Conservation (phyloP, 768 basidiomycete genomes). For the Boletus tomentosulus region DNA sequence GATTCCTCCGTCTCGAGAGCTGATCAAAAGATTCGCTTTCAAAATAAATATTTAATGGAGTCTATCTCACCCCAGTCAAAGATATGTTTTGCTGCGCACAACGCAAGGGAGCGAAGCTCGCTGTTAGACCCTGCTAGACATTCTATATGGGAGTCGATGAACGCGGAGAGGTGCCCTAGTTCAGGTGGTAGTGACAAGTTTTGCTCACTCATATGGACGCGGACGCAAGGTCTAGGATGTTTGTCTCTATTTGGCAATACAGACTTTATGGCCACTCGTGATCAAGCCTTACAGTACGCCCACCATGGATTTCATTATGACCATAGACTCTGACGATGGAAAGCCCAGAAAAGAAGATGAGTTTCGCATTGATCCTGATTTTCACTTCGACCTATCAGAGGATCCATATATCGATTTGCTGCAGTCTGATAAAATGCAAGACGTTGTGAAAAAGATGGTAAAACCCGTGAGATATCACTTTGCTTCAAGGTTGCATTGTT, state of each 20-base stretch:
- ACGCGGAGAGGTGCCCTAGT: slow-evolving; percentile 47
- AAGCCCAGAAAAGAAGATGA: slow-evolving; percentile 43
- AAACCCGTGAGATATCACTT: slow-evolving; percentile 46
- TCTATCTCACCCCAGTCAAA: slow-evolving; percentile 66
- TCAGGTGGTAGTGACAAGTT: slow-evolving; percentile 33
- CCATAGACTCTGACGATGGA: slow-evolving; percentile 68
- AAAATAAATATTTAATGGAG: not conserved
- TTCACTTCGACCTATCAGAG: slow-evolving; percentile 74
- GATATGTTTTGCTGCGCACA: slow-evolving; percentile 66
- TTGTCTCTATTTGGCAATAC: slow-evolving; percentile 18
- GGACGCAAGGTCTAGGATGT: not conserved
- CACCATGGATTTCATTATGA: slow-evolving; percentile 68
- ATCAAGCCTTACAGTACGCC: not conserved
- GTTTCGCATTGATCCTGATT: slow-evolving; percentile 70
- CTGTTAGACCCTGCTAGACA: slow-evolving; percentile 50
- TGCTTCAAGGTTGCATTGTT: not conserved
- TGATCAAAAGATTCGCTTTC: slow-evolving; percentile 24
- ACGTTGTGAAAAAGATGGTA: slow-evolving; percentile 56
- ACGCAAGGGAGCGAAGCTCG: slow-evolving; percentile 52
- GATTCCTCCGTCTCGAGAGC: slow-evolving; percentile 63
- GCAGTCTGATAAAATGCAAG: slow-evolving; percentile 41
- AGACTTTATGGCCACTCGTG: not conserved
- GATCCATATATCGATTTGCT: slow-evolving; percentile 63
- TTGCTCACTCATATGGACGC: slow-evolving; percentile 17
- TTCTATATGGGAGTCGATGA: slow-evolving; percentile 54